Conservation (phyloP, 805 yeast species). For the Jamesozyma rosinii region DNA sequence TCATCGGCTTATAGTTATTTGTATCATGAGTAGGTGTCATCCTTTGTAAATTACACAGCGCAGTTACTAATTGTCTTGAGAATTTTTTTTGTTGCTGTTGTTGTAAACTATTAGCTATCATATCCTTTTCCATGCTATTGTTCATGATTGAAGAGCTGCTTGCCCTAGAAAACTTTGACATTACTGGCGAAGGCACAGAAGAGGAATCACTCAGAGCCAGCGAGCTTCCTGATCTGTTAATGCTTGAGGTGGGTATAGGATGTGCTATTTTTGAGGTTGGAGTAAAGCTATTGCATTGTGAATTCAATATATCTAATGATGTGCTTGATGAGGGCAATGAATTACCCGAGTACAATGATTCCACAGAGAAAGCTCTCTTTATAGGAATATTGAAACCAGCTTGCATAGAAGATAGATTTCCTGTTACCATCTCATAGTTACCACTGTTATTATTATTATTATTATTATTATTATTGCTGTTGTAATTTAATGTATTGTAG, state of each 20-base stretch:
- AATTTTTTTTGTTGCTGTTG: conserved; percentile 6
- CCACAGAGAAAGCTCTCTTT: not conserved
- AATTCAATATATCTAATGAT: not conserved
- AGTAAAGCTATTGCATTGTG: not conserved
- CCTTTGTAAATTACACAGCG: conserved; percentile 14
- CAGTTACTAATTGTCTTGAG: conserved; percentile 12
- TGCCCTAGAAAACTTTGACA: not conserved
- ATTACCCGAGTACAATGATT: not conserved
- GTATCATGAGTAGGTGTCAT: conserved; percentile 12
- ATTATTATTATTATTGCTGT: no score
- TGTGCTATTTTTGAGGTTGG: not conserved
- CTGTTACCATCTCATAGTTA: no score
- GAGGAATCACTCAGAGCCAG: conserved; percentile 1
- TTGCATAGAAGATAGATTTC: no score
- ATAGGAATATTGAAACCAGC: no score
- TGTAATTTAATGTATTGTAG: no score
- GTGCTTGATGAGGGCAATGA: not conserved
- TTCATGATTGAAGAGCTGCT: not conserved
- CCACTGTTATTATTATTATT: no score
- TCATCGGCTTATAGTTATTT: not conserved
- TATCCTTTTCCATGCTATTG: not conserved
- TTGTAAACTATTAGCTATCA: not conserved
- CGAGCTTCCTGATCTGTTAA: not conserved
- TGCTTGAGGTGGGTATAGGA: not conserved
- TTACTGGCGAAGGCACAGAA: no score